phyloP scores from a whole-genome alignment of 2,329 filamentous ascomycete species.

The Aspergillus calidoustus region DNA sequence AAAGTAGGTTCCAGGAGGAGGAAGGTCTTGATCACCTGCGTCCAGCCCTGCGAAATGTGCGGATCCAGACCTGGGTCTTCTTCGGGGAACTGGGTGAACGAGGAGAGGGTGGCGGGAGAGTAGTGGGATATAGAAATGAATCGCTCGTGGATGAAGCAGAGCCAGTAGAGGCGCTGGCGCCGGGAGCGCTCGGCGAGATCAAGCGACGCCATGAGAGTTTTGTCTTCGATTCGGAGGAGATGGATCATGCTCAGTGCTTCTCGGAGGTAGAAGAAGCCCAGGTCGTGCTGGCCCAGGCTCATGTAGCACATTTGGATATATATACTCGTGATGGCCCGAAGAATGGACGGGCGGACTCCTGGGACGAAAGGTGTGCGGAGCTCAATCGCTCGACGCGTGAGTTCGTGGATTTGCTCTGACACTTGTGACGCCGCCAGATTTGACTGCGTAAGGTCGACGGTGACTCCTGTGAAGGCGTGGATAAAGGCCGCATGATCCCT shows the following conservation, averaged over 20 bases:
- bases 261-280: constrained; percentile 56
- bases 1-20: constrained; percentile 51
- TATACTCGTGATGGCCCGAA: constrained; percentile 56
- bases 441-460: constrained; percentile 47
- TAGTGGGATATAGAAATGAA: constrained; percentile 60
- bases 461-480: constrained; percentile 52
- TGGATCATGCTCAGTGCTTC: constrained; percentile 55
- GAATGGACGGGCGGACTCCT: constrained; percentile 49
- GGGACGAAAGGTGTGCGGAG: constrained; percentile 43
- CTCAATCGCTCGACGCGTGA: constrained; percentile 40
- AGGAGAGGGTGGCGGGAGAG: constrained; percentile 48
- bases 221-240: constrained; percentile 50
- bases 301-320: constrained; percentile 60
- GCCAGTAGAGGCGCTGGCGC: constrained; percentile 59
- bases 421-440: constrained; percentile 32
- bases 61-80: constrained; percentile 46
- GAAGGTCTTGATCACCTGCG: constrained; percentile 52
- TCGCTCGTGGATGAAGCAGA: constrained; percentile 61
- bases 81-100: constrained; percentile 45
- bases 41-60: constrained; percentile 49
- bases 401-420: constrained; percentile 32
- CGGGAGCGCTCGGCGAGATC: constrained; percentile 44
- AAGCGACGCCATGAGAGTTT: constrained; percentile 38
- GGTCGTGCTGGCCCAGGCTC: constrained; percentile 53
- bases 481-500: constrained; percentile 49